Percentiles rank a stretch among this genome's conserved stretches.
Conservation (phyloP, 176 grass and related monocot species). For the maize (Zea mays) region DNA sequence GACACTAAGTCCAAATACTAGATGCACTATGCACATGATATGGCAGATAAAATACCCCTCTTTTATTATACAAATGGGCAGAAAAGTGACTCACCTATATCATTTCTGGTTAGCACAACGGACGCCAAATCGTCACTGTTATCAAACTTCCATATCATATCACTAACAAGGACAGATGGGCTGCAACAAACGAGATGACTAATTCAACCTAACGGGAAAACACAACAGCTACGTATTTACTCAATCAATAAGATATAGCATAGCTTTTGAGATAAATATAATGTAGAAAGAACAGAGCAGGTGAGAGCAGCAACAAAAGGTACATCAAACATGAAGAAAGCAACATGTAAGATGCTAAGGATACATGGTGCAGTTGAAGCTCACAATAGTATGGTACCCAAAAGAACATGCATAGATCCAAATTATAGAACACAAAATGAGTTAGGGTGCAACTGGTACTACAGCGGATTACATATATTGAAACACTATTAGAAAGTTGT, state of each 20-base stretch:
- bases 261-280: conserved; percentile 20
- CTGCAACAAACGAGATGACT: conserved; percentile 50
- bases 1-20: neutral
- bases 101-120: conserved; percentile 54
- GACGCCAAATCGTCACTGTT: conserved; percentile 49
- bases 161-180: conserved; percentile 77
- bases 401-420: neutral
- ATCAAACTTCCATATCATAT: conserved; percentile 70
- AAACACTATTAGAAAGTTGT: too few species aligned
- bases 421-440: too few species aligned
- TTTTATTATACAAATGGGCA: neutral
- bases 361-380: neutral
- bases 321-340: neutral
- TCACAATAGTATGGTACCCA: neutral
- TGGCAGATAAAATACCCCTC: neutral
- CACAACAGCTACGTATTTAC: neutral
- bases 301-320: conserved; percentile 9
- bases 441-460: too few species aligned
- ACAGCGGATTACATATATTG: too few species aligned
- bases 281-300: neutral
- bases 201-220: conserved; percentile 31
- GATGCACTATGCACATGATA: conserved; percentile 9
- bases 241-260: neutral
- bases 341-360: neutral
- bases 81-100: conserved; percentile 43